These are phyloP conservation scores for Backusella tarrabulga DNA, from an alignment of 192 early-diverging fungal species.

Conservation along the genomic window DNA sequence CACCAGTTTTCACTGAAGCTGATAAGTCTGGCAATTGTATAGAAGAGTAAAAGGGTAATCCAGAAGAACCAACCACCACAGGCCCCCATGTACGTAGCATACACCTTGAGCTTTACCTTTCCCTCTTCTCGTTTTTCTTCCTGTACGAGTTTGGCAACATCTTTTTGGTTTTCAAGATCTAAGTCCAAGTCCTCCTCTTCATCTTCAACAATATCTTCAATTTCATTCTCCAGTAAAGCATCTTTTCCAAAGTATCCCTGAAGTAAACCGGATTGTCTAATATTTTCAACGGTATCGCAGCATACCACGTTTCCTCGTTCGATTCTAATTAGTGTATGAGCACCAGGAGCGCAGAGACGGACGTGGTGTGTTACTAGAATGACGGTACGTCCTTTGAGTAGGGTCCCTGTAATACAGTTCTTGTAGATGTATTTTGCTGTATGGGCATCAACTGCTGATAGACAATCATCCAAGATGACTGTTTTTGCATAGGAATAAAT, in stretches of 20 bases:
- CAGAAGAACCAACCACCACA: conserved; percentile 59
- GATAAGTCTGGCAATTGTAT: conserved; percentile 36
- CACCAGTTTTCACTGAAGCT: conserved; percentile 42
- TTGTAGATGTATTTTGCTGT: conserved; percentile 51
- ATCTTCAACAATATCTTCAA: conserved; percentile 1
- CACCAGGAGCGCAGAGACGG: conserved; percentile 51
- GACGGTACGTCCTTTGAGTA: conserved; percentile 73
- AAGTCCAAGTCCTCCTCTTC: not conserved
- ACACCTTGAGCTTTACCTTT: conserved; percentile 67
- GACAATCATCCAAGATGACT: conserved; percentile 79
- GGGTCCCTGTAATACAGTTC: conserved; percentile 51
- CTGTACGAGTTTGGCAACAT: not conserved
- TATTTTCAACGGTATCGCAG: conserved; percentile 12
- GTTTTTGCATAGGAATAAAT: conserved; percentile 68
- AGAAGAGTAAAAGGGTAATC: conserved; percentile 40
- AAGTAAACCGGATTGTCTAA: conserved; percentile 13
- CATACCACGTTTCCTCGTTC: conserved; percentile 45
- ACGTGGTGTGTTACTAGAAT: conserved; percentile 88
- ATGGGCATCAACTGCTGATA: conserved; percentile 62
- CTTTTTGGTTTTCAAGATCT: conserved; percentile 26
- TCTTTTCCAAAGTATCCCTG: conserved; percentile 18
- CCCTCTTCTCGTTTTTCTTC: conserved; percentile 41
- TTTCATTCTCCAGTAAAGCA: not conserved
- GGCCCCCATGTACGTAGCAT: conserved; percentile 66
- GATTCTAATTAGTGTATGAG: conserved; percentile 48